Conservation (phyloP, 257 asterid genomes). For the Solanum pennellii region DNA sequence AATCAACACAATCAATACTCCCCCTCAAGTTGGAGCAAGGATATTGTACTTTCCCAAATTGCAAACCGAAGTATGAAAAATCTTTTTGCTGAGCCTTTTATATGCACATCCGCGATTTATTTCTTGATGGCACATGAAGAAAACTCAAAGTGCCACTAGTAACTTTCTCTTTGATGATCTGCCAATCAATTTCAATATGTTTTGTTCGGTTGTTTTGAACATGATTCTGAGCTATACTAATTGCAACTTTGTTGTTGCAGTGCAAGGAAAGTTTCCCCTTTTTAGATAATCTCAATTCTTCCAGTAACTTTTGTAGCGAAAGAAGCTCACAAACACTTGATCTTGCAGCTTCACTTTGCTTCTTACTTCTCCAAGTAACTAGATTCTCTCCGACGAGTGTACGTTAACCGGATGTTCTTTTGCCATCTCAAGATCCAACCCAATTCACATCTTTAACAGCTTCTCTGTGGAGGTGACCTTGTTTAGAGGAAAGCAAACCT, state of each 20-base stretch:
- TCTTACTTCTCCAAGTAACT: background rate
- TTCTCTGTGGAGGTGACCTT: background rate
- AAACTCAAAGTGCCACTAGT: background rate
- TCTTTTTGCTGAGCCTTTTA: background rate
- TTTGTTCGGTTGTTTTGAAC: background rate
- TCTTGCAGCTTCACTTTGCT: background rate
- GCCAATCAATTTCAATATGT: background rate
- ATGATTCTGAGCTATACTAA: background rate
- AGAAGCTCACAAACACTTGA: background rate
- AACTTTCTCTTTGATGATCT: background rate
- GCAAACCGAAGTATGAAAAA: background rate
- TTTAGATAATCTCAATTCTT: background rate
- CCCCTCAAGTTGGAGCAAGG: background rate
- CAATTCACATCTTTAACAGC: background rate
- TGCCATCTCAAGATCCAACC: background rate
- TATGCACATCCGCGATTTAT: background rate
- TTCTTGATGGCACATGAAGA: background rate
- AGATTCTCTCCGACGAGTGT: background rate
- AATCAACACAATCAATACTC: background rate
- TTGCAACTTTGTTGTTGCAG: background rate
- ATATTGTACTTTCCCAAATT: background rate
- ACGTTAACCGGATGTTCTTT: background rate
- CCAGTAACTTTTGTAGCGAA: background rate
- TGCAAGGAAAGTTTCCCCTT: background rate
- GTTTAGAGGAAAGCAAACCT: background rate